Percentiles rank a stretch among this genome's conserved stretches.
Evolutionary conservation across 148 eudicot species (phyloP).

Genomic region (Chenopodium formosanum): DNA sequence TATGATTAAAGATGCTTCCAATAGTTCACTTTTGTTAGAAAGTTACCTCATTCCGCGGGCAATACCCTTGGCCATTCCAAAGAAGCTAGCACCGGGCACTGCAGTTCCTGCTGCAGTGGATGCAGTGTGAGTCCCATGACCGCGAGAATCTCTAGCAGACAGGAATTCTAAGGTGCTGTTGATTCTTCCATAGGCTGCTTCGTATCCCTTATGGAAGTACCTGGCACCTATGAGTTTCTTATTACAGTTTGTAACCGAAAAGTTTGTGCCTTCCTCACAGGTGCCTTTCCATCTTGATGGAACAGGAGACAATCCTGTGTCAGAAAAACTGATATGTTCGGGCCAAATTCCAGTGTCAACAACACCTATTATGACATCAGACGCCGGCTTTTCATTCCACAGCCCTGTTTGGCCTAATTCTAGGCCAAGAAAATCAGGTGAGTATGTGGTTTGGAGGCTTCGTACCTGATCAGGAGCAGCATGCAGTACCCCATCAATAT

Average conservation of each 20-base stretch:
- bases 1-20: neutral
- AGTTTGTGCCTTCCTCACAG: slow-evolving; percentile 53
- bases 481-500: slow-evolving; percentile 41
- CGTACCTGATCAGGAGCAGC: slow-evolving; percentile 46
- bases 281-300: slow-evolving; percentile 61
- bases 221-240: slow-evolving; percentile 58
- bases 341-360: slow-evolving; percentile 80
- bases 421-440: slow-evolving; percentile 61
- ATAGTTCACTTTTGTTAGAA: neutral
- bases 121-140: slow-evolving; percentile 77
- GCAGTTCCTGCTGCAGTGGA: slow-evolving; percentile 62
- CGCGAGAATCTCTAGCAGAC: slow-evolving; percentile 55
- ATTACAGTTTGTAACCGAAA: slow-evolving; percentile 52
- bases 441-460: slow-evolving; percentile 53
- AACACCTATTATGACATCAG: slow-evolving; percentile 57
- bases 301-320: slow-evolving; percentile 38
- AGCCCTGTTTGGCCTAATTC: slow-evolving; percentile 39
- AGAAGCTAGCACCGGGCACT: slow-evolving; percentile 46
- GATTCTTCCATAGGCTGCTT: slow-evolving; percentile 45
- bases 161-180: slow-evolving; percentile 43
- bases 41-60: slow-evolving; percentile 57
- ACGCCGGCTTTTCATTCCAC: slow-evolving; percentile 42
- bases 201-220: slow-evolving; percentile 57
- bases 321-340: slow-evolving; percentile 53
- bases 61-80: slow-evolving; percentile 50